A percentile compares a stretch with the other conserved stretches of the same genome.
phyloP scores from a whole-genome alignment of 2,329 filamentous ascomycete species.

The Sporothrix variecibatus region DNA sequence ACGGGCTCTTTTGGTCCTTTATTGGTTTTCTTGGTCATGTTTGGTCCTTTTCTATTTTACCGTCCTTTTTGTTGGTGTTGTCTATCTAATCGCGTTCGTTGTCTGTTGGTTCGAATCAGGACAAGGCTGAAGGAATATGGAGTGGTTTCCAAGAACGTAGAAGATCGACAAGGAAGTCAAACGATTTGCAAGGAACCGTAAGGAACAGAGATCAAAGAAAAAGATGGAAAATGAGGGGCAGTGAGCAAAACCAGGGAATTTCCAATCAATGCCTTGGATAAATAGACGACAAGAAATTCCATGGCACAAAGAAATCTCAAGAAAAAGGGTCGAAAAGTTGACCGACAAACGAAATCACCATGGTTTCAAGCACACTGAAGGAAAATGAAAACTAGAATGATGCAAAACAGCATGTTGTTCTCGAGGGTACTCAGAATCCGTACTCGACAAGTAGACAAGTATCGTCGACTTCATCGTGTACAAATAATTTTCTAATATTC shows the following conservation, averaged over 20 bases:
- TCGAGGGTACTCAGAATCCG: neutral
- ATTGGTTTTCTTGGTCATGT: neutral
- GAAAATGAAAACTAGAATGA: neutral
- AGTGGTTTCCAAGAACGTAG: neutral
- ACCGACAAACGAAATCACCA: neutral
- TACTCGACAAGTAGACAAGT: neutral
- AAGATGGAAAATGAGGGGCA: neutral
- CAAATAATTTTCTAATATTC: neutral
- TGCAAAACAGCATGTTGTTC: neutral
- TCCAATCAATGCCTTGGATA: neutral
- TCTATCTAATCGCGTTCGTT: neutral
- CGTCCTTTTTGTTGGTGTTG: neutral
- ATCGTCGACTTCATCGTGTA: neutral
- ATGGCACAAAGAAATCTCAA: neutral
- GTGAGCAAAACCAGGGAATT: neutral
- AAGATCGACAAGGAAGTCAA: neutral
- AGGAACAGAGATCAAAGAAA: neutral
- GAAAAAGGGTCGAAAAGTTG: neutral
- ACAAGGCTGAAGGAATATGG: conserved; percentile 7
- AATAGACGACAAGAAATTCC: neutral
- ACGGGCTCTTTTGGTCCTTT: neutral
- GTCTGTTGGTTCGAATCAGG: conserved; percentile 7
- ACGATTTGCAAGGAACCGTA: neutral
- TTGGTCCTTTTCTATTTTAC: neutral
- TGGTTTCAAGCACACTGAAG: neutral